Evolutionary conservation across 768 basidiomycete species (phyloP).

Genomic region (Auriscalpium microsporum): DNA sequence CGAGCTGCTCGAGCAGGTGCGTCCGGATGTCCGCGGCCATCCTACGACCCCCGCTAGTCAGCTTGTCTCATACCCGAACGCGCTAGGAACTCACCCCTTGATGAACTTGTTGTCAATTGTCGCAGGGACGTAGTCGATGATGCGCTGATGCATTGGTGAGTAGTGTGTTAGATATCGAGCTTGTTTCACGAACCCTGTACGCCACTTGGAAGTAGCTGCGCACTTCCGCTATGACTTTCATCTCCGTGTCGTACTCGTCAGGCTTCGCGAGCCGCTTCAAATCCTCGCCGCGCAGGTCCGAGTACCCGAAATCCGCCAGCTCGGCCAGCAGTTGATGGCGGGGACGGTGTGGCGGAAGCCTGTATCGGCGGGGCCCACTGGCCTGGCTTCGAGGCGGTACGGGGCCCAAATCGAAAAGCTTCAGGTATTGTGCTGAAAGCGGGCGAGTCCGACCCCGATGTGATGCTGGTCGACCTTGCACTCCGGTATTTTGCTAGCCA

Average conservation of each 20-base stretch:
- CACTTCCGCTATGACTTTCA: conserved; percentile 35
- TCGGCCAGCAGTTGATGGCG: background rate
- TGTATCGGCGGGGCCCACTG: background rate
- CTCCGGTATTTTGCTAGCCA: background rate
- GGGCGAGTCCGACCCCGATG: background rate
- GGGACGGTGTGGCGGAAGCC: background rate
- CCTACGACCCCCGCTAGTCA: background rate
- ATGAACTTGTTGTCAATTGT: conserved; percentile 18
- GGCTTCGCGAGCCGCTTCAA: conserved; percentile 25
- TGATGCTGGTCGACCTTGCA: background rate
- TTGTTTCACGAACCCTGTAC: conserved; percentile 28
- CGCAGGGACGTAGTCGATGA: conserved; percentile 36
- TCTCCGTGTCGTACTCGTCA: conserved; percentile 34
- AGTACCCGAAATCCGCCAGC: background rate
- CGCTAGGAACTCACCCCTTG: conserved; percentile 9
- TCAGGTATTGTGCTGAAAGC: too few relatives aligned
- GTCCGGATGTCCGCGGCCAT: background rate
- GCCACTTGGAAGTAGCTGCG: conserved; percentile 39
- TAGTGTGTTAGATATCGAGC: background rate
- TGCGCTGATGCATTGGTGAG: conserved; percentile 23
- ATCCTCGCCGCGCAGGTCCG: conserved; percentile 22
- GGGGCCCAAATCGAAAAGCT: background rate
- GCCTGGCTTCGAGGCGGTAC: background rate
- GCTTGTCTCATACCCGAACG: background rate
- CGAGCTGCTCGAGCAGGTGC: conserved; percentile 4